A percentile compares a stretch with the other conserved stretches of the same genome.
These are phyloP conservation scores for Paramecium sexaurelia DNA, from an alignment of 73 alveolate species.

Conservation along the genomic window DNA sequence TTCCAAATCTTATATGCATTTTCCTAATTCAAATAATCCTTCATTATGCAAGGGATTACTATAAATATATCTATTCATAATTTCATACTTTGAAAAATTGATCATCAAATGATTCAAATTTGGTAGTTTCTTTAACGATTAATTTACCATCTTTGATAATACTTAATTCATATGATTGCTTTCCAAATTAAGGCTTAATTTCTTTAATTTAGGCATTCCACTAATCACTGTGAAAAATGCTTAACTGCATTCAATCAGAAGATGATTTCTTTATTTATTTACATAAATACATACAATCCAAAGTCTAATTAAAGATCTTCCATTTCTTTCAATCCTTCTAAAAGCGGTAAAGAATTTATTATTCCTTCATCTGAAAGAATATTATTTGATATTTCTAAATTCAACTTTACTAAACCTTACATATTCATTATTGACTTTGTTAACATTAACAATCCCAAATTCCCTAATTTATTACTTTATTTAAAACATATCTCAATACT, in stretches of 20 bases:
- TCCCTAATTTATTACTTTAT: constrained; percentile 15
- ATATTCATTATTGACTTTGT: not conserved
- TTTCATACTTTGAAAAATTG: constrained; percentile 33
- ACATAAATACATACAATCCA: constrained; percentile 24
- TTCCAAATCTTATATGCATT: not conserved
- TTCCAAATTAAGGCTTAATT: constrained; percentile 20
- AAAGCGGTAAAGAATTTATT: not conserved
- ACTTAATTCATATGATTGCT: constrained; percentile 42
- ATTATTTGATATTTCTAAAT: not conserved
- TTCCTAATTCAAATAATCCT: constrained; percentile 47
- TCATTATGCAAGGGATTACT: constrained; percentile 8
- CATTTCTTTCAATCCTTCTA: not conserved
- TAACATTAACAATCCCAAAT: constrained; percentile 32
- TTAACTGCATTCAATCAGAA: constrained; percentile 52
- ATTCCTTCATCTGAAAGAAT: constrained; percentile 42
- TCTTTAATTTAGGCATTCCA: not conserved
- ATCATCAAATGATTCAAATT: not conserved
- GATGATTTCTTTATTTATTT: not conserved
- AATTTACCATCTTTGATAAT: not conserved
- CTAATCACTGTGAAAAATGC: constrained; percentile 5
- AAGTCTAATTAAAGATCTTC: not conserved
- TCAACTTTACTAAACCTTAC: not conserved
- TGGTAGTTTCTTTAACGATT: not conserved
- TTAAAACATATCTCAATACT: not conserved
- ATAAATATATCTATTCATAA: not conserved